These are phyloP conservation scores for Claviceps sp. DNA, from an alignment of 2,329 filamentous ascomycete species.

Conservation along the genomic window DNA sequence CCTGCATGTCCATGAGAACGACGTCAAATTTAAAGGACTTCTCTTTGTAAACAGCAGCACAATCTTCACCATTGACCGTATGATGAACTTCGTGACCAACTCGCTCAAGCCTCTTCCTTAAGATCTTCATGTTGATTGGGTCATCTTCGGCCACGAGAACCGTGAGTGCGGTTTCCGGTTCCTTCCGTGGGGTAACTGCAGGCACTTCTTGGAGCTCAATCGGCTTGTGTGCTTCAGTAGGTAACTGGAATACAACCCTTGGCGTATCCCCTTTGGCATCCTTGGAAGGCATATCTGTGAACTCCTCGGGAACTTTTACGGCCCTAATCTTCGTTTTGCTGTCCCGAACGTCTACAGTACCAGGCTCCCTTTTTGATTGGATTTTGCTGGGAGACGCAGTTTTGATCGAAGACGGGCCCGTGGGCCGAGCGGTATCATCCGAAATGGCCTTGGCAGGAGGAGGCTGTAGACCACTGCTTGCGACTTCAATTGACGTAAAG, in stretches of 20 bases:
- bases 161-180: conserved; percentile 26
- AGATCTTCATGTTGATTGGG: conserved; percentile 70
- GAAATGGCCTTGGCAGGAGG: background rate
- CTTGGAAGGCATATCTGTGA: conserved; percentile 17
- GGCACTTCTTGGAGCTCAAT: conserved; percentile 11
- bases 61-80: conserved; percentile 76
- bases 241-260: conserved; percentile 26
- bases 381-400: background rate
- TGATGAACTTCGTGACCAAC: conserved; percentile 57
- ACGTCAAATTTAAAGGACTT: conserved; percentile 55
- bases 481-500: conserved; percentile 10
- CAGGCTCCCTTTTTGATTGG: conserved; percentile 14
- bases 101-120: conserved; percentile 69
- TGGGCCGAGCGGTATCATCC: conserved; percentile 6
- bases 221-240: conserved; percentile 7
- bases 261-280: conserved; percentile 20
- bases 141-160: conserved; percentile 81
- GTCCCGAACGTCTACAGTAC: conserved; percentile 27
- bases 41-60: conserved; percentile 56
- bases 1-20: conserved; percentile 87
- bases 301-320: conserved; percentile 36
- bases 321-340: conserved; percentile 32
- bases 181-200: conserved; percentile 9
- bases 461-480: conserved; percentile 7
- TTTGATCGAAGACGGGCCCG: conserved; percentile 7